Evolutionary conservation across 164 flowering plant species (phyloP).

Genomic region (Magnolia officinalis): DNA sequence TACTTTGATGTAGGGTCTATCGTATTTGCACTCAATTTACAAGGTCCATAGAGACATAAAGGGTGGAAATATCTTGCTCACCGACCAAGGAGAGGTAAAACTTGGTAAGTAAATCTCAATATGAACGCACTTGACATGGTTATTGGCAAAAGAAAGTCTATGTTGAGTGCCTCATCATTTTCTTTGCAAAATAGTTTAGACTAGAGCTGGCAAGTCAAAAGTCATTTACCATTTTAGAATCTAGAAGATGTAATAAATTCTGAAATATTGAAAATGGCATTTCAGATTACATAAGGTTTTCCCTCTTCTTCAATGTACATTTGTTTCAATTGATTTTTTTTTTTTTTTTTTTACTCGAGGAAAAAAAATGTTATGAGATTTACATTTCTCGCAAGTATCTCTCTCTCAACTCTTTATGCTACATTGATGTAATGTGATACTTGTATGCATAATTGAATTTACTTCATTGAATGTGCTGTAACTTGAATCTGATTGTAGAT

Average conservation of each 20-base stretch:
- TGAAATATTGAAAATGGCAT: background rate
- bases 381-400: too few species aligned
- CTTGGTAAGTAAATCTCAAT: conserved; percentile 57
- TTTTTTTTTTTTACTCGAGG: too few species aligned
- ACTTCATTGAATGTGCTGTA: too few species aligned
- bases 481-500: too few species aligned
- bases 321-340: too few species aligned
- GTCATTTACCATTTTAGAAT: background rate
- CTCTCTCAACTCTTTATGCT: too few species aligned
- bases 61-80: conserved; percentile 95
- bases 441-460: too few species aligned
- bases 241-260: background rate
- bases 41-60: conserved; percentile 99
- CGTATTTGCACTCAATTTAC: conserved; percentile 96
- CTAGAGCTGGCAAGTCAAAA: too few species aligned
- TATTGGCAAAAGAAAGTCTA: background rate
- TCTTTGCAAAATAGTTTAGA: too few species aligned
- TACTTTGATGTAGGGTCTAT: conserved; percentile 66
- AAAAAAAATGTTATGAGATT: too few species aligned
- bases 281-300: background rate
- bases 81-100: conserved; percentile 99
- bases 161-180: background rate
- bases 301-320: background rate
- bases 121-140: background rate
- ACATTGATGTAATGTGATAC: too few species aligned